These are phyloP conservation scores for Myxozyma mucilagina DNA, from an alignment of 805 yeast genomes.

Conservation along the genomic window DNA sequence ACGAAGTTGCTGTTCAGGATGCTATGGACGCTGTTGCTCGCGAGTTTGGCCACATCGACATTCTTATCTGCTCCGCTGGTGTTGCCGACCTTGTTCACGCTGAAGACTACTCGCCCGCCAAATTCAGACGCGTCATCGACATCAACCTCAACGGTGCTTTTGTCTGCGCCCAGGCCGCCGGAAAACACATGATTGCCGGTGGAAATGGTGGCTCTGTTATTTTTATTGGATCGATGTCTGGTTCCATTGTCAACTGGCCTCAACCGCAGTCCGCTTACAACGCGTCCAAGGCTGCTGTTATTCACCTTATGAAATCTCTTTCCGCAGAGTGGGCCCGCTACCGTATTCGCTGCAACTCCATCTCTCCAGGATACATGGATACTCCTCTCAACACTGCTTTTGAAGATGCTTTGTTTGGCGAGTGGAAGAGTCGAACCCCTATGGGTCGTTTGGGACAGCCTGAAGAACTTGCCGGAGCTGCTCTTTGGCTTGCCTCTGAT, in stretches of 20 bases:
- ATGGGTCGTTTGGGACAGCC: slow-evolving; percentile 71
- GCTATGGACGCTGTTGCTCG: slow-evolving; percentile 54
- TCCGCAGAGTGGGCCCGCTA: slow-evolving; percentile 75
- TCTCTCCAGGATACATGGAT: slow-evolving; percentile 70
- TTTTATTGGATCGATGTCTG: slow-evolving; percentile 71
- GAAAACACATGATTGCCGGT: slow-evolving; percentile 62
- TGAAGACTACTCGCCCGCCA: slow-evolving; percentile 63
- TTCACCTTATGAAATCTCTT: slow-evolving; percentile 64
- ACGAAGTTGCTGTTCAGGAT: slow-evolving; percentile 49
- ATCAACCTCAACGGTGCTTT: slow-evolving; percentile 68
- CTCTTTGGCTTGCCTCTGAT: slow-evolving; percentile 58
- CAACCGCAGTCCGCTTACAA: slow-evolving; percentile 71
- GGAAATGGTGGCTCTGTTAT: slow-evolving; percentile 58
- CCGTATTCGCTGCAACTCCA: slow-evolving; percentile 65
- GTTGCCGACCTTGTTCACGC: slow-evolving; percentile 70
- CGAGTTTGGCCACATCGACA: slow-evolving; percentile 56
- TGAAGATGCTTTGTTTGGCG: slow-evolving; percentile 46
- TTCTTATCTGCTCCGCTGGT: slow-evolving; percentile 65
- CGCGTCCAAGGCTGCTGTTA: slow-evolving; percentile 72
- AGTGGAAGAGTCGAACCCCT: slow-evolving; percentile 67
- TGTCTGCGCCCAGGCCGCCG: slow-evolving; percentile 65
- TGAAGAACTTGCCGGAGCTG: slow-evolving; percentile 64
- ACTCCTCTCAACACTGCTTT: slow-evolving; percentile 67
- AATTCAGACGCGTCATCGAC: slow-evolving; percentile 63
- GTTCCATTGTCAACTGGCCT: slow-evolving; percentile 69